Evolutionary conservation across 2,329 filamentous ascomycete species (phyloP).

Genomic region (Sporothrix inflata): DNA sequence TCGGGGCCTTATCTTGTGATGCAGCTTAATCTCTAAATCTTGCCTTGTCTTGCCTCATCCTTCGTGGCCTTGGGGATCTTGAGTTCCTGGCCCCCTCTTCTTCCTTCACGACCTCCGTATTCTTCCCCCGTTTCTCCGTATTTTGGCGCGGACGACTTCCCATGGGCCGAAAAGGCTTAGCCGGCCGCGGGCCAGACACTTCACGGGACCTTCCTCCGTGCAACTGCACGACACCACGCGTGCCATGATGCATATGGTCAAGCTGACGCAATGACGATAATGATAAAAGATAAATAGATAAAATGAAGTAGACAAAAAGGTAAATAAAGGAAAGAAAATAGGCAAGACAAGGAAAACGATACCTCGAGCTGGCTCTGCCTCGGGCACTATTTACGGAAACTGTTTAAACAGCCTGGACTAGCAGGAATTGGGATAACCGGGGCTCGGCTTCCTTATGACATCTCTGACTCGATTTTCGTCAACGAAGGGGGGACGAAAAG

Average conservation of each 20-base stretch:
- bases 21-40: not conserved
- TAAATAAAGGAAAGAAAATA: not conserved
- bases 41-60: not conserved
- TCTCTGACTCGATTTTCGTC: not conserved
- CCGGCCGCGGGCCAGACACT: not conserved
- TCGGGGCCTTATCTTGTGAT: slow-evolving; percentile 7
- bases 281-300: not conserved
- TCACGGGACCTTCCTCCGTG: not conserved
- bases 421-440: slow-evolving; percentile 20
- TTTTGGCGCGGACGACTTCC: not conserved
- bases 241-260: not conserved
- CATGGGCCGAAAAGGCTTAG: slow-evolving; percentile 19
- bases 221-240: not conserved
- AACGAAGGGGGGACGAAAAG: not conserved
- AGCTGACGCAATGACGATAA: not conserved
- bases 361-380: not conserved
- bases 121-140: slow-evolving; percentile 15
- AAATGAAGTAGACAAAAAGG: not conserved
- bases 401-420: not conserved
- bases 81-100: not conserved
- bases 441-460: slow-evolving; percentile 2
- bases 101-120: not conserved
- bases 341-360: not conserved
- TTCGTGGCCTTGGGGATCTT: not conserved
- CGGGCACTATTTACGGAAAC: slow-evolving; percentile 6